Conservation (phyloP, 2,329 filamentous ascomycete species). For the Alternaria ethzedia region DNA sequence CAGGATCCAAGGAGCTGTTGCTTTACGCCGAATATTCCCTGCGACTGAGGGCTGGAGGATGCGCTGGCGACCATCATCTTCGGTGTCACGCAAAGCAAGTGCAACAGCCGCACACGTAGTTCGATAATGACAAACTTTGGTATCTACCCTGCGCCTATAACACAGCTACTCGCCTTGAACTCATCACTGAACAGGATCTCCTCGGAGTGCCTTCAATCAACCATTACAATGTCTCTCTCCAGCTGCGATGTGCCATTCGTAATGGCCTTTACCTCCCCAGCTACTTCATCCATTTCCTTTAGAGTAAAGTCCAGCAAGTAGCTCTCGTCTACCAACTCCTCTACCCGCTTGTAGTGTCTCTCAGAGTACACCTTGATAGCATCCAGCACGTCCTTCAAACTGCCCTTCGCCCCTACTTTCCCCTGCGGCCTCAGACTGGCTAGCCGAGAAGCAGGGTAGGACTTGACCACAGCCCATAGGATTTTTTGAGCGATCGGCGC, state of each 20-base stretch:
- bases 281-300: slow-evolving; percentile 83
- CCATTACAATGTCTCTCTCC: slow-evolving; percentile 41
- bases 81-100: not conserved
- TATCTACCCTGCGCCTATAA: not conserved
- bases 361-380: slow-evolving; percentile 92
- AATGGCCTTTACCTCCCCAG: slow-evolving; percentile 31
- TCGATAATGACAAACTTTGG: not conserved
- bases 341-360: slow-evolving; percentile 86
- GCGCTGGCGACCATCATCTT: not conserved
- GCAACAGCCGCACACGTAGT: not conserved
- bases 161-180: not conserved
- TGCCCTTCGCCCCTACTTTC: slow-evolving; percentile 45
- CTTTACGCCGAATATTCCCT: not conserved
- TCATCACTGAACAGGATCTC: not conserved
- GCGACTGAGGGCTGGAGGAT: not conserved
- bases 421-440: slow-evolving; percentile 64
- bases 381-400: slow-evolving; percentile 80
- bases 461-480: slow-evolving; percentile 77
- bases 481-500: slow-evolving; percentile 85
- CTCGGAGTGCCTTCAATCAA: slow-evolving; percentile 21
- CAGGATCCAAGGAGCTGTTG: not conserved
- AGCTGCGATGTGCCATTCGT: slow-evolving; percentile 33
- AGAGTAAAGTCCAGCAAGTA: slow-evolving; percentile 94
- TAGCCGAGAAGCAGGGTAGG: slow-evolving; percentile 79
- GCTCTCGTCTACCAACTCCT: slow-evolving; percentile 91